Evolutionary conservation across 805 yeast species (phyloP).

Genomic region (Starmerella sirachaensis): DNA sequence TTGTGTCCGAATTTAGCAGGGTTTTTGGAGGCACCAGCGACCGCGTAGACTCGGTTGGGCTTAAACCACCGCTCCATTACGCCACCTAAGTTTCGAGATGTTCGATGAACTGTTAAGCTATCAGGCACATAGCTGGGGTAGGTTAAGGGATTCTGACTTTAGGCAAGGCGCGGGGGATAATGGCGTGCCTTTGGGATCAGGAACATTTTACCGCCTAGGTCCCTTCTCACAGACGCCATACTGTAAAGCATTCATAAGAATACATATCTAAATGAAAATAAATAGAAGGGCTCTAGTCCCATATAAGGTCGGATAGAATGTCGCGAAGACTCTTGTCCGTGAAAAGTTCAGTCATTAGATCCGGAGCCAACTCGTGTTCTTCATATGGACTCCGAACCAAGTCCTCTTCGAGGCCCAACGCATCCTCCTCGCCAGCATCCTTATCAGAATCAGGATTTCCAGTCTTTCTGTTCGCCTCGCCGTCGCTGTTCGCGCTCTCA

Average conservation of each 20-base stretch:
- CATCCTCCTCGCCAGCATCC: slow-evolving; percentile 6
- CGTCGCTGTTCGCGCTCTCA: not conserved
- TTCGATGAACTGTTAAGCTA: too few relatives aligned
- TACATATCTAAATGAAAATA: too few relatives aligned
- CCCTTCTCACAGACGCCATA: too few relatives aligned
- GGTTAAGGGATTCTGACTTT: too few relatives aligned
- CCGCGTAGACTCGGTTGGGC: slow-evolving; percentile 44
- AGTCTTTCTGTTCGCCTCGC: not conserved
- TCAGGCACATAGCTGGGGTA: too few relatives aligned
- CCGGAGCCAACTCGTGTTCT: not conserved
- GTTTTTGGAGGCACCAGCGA: slow-evolving; percentile 60
- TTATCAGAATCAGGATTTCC: not conserved
- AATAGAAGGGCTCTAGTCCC: too few relatives aligned
- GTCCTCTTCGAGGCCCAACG: slow-evolving; percentile 12
- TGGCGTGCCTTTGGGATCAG: too few relatives aligned
- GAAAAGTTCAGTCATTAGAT: slow-evolving; percentile 2
- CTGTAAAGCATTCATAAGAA: too few relatives aligned
- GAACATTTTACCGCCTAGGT: too few relatives aligned
- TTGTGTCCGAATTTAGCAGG: slow-evolving; percentile 57
- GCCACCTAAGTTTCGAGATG: too few relatives aligned
- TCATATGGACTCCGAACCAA: not conserved
- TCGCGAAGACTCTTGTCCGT: slow-evolving; percentile 13
- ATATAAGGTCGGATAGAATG: slow-evolving; percentile 11
- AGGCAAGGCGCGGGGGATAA: too few relatives aligned
- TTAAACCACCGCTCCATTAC: slow-evolving; percentile 37